A percentile compares a stretch with the other conserved stretches of the same genome.
Conservation (phyloP, 805 yeast species). For the Clavispora asparagi region DNA sequence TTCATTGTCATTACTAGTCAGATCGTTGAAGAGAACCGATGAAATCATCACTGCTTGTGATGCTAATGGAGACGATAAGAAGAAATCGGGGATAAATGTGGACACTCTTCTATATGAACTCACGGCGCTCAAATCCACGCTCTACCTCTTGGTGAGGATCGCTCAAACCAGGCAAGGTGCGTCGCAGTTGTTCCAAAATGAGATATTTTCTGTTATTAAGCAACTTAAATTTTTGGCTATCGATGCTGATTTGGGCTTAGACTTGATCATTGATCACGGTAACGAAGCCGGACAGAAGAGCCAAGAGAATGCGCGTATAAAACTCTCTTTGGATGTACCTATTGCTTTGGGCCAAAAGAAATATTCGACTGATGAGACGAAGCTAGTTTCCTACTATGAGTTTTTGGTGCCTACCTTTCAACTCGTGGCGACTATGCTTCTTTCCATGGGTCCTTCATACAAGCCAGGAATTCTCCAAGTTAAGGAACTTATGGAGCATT, state of each 20-base stretch:
- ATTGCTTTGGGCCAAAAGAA: conserved; percentile 23
- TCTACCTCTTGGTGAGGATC: conserved; percentile 65
- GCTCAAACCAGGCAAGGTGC: conserved; percentile 80
- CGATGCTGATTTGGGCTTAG: conserved; percentile 79
- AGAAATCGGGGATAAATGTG: conserved; percentile 32
- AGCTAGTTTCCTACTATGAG: conserved; percentile 53
- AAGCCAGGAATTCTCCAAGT: conserved; percentile 52
- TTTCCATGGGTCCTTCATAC: conserved; percentile 77
- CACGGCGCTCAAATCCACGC: conserved; percentile 68
- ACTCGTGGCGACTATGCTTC: conserved; percentile 56
- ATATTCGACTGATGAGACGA: conserved; percentile 7
- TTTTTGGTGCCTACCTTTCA: conserved; percentile 71
- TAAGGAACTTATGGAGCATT: conserved; percentile 44
- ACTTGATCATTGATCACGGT: conserved; percentile 30
- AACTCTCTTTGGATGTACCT: conserved; percentile 51
- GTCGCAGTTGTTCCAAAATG: conserved; percentile 66
- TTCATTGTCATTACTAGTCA: conserved; percentile 57
- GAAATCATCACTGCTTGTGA: conserved; percentile 44
- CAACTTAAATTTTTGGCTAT: conserved; percentile 51
- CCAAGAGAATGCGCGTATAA: conserved; percentile 32
- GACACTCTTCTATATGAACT: conserved; percentile 64
- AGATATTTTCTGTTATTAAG: conserved; percentile 58
- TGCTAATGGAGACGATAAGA: conserved; percentile 5
- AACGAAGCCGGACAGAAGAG: conserved; percentile 12
- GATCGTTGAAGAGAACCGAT: conserved; percentile 66